Conservation (phyloP, 495 filamentous ascomycete species). For the Aspergillus leporis region DNA sequence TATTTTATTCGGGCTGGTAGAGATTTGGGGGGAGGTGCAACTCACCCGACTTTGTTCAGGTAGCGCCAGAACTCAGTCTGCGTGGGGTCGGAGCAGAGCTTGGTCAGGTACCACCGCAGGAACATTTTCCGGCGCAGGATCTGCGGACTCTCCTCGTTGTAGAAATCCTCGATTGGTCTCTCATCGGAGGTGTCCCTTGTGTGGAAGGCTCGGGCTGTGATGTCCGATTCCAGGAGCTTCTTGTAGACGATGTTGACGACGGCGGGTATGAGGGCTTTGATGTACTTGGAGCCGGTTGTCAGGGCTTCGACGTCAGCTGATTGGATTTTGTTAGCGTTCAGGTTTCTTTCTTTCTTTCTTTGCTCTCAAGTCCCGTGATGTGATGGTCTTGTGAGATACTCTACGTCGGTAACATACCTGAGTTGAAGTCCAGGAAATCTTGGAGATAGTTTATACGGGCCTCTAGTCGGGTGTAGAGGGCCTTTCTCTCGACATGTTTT, state of each 20-base stretch:
- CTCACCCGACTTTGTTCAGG: constrained; percentile 71
- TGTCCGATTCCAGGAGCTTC: constrained; percentile 72
- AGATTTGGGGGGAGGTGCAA: constrained; percentile 7
- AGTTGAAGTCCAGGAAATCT: constrained; percentile 70
- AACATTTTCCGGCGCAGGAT: constrained; percentile 78
- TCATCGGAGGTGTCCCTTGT: constrained; percentile 66
- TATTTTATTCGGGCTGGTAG: no score
- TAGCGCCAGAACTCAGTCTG: constrained; percentile 78
- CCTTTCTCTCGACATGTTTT: constrained; percentile 66
- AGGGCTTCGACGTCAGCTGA: constrained; percentile 70
- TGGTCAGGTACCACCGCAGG: constrained; percentile 67
- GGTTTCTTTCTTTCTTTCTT: not conserved
- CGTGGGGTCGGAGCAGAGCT: constrained; percentile 68
- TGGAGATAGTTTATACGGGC: constrained; percentile 69
- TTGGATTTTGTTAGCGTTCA: constrained; percentile 3
- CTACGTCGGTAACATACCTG: constrained; percentile 60
- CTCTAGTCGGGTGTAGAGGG: constrained; percentile 66
- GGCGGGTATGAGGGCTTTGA: constrained; percentile 71
- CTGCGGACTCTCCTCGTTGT: constrained; percentile 65
- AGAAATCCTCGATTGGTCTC: constrained; percentile 58
- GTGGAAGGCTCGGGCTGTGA: constrained; percentile 69
- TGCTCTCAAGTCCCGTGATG: no score
- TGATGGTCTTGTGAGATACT: no score
- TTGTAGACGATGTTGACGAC: constrained; percentile 72
- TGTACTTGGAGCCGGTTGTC: constrained; percentile 63